Evolutionary conservation across 2,329 filamentous ascomycete species (phyloP), one percentile per base, ranked within the genome.

Genomic region (Trichoderma gracile): DNA sequence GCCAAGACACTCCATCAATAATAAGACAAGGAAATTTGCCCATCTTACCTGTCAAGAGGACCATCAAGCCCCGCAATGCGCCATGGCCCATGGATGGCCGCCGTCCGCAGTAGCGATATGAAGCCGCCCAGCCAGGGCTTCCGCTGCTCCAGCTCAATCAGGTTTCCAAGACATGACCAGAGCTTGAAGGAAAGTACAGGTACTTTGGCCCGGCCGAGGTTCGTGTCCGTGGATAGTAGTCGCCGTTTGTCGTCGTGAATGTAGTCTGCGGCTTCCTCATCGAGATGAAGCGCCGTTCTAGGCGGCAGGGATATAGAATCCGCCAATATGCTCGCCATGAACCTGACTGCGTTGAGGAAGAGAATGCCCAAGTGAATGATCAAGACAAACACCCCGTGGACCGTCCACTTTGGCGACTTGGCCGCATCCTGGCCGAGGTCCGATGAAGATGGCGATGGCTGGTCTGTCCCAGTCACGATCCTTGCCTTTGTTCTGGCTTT

Each of bases 81-180:
- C 72, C 92, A 91, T 68, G 91, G 91, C 25, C 93, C 92, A 72
- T 82, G 81, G 73, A 94, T 78, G 72, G 88, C 83, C 69, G 87
- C 82, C 82, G 90, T 89, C 78, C 95, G 92, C 69, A 89, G 76
- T 77, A 97, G 84, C 64, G 90, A 90, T 66, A 95, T 76, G 70
- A 86, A 80, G 73, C 92, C 92, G 73, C 83, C 84, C 64, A 97
- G 84, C 94, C 94, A 98, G 68, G 94, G 94, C 92, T 97, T 96
- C 77, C 92, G 90, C 69, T 81, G 77, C 69, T 89, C 83, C 73
- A 97, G 78, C 80, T 93, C 88, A 70, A 93, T 78, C 67, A 96
- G 77, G 75, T 86, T 88, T 67, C 87, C 88, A 64, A 89, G 76
- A 77, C 90, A 91, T 71, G 87, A 82, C 88, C 91, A 97, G 59